Evolutionary conservation across 768 basidiomycete species (phyloP).

Genomic region (Rossbeevera mucosa): DNA sequence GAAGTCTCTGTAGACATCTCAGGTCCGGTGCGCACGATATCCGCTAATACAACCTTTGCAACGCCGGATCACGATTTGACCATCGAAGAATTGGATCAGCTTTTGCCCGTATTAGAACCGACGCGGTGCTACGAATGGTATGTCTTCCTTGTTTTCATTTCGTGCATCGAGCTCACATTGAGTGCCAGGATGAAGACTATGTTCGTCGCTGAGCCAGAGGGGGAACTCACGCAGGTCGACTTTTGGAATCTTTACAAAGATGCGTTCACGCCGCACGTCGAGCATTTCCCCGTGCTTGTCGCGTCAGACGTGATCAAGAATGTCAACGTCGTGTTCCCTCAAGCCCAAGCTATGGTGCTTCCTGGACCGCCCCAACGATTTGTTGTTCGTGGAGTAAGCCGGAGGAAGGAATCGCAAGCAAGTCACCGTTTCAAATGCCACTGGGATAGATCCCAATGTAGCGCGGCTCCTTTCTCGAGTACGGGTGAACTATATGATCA

Average conservation of each 20-base stretch:
- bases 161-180: slow-evolving; percentile 10
- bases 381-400: slow-evolving; percentile 81
- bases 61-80: slow-evolving; percentile 64
- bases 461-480: slow-evolving; percentile 41
- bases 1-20: slow-evolving; percentile 60
- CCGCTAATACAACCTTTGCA: slow-evolving; percentile 44
- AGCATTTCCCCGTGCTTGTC: slow-evolving; percentile 58
- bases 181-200: slow-evolving; percentile 81
- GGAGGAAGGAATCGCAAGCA: slow-evolving; percentile 53
- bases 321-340: slow-evolving; percentile 78
- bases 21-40: slow-evolving; percentile 52
- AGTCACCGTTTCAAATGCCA: slow-evolving; percentile 69
- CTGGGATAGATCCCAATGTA: slow-evolving; percentile 66
- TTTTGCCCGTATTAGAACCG: slow-evolving; percentile 63
- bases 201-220: slow-evolving; percentile 70
- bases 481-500: slow-evolving; percentile 73
- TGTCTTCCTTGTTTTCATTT: slow-evolving; percentile 11
- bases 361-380: slow-evolving; percentile 70
- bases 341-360: slow-evolving; percentile 84
- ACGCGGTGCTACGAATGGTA: slow-evolving; percentile 83
- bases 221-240: slow-evolving; percentile 87
- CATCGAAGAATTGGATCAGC: slow-evolving; percentile 58
- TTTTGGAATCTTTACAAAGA: slow-evolving; percentile 95
- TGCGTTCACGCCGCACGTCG: slow-evolving; percentile 60
- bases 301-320: slow-evolving; percentile 96